Base-by-base conservation (phyloP, 176 grass and related monocot species). In the maize (Zea mays) region DNA sequence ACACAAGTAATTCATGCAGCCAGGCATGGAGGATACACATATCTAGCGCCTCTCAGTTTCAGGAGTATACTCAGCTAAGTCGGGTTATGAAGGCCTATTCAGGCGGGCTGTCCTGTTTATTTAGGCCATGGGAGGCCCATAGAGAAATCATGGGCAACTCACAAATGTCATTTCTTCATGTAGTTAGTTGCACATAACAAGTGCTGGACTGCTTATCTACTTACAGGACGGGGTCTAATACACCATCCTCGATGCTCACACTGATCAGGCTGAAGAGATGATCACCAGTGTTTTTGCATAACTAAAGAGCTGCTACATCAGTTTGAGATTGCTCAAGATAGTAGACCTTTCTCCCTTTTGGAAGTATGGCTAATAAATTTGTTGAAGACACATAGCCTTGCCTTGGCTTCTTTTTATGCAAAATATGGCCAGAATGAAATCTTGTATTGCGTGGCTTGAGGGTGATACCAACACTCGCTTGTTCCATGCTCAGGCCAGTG, bases 1-100 rank as follows among this genome's bases (percentile, higher is more conserved):
- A 57, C 49, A 73, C 21, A 76, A 71, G 39, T 19, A 73, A 14
- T 44, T 79, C 27, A 37, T 76, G 73, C 47, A 82, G 62, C 16
- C 52, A 55, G 15, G 52, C 16, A 19, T 56, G 54, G 54, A 56
- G 17, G 54, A 8, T n/a, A 56, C 16, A 54, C 52, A 54, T 55
- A 55, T n/a, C 16, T 55, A 54, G 52, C 16, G 6, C 52, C 16
- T 55, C 16, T 55, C 52, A n/a, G 52, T 55, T 55, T 55, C 52
- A 55, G 52, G 52, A 55, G 52, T n/a, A 55, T 55, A 55, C 52
- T 55, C 52, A 55, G 52, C 52, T 55, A 55, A 55, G 52, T 55
- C 8, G 6, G 16, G 17, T 55, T 55, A n/a, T 55, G 52, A 55
- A 16, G 16, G 16, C 16, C 52, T 55, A n/a, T 55, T 55, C 52